Percentiles rank a stretch among this genome's conserved stretches.
These are phyloP conservation scores for Pythium insidiosum DNA, from an alignment of 352 stramenopile species.

Conservation along the genomic window DNA sequence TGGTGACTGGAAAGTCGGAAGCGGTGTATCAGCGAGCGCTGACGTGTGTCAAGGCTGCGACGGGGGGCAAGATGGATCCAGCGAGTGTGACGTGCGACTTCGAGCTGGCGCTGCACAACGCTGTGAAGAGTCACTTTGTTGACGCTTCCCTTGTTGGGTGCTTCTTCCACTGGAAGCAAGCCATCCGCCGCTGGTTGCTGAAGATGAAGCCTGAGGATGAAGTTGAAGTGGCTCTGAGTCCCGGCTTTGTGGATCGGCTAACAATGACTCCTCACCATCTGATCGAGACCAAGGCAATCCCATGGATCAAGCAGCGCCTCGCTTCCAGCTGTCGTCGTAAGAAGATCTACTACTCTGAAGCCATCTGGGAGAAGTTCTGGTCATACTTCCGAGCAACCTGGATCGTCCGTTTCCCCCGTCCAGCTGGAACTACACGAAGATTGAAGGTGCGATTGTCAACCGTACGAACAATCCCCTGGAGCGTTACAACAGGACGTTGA, in stretches of 20 bases:
- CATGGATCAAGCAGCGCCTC: not conserved
- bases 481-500: conserved; percentile 1
- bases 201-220: not conserved
- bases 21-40: not conserved
- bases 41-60: not conserved
- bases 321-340: not conserved
- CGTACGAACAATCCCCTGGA: conserved; percentile 4
- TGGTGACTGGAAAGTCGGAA: conserved; percentile 1
- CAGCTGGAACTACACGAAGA: not conserved
- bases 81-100: conserved; percentile 1
- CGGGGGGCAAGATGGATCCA: not conserved
- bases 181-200: conserved; percentile 1
- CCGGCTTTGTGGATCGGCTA: not conserved
- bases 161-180: conserved; percentile 13
- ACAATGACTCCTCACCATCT: no score
- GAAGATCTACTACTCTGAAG: not conserved
- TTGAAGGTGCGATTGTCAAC: not conserved
- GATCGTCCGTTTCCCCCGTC: not conserved
- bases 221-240: conserved; percentile 1
- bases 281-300: not conserved
- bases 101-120: not conserved
- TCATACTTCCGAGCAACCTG: not conserved
- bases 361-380: not conserved
- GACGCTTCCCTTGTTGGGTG: conserved; percentile 1
- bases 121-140: conserved; percentile 1